These are phyloP conservation scores for Boletus rufocinnamomeus DNA, from an alignment of 768 basidiomycete genomes.

Conservation along the genomic window DNA sequence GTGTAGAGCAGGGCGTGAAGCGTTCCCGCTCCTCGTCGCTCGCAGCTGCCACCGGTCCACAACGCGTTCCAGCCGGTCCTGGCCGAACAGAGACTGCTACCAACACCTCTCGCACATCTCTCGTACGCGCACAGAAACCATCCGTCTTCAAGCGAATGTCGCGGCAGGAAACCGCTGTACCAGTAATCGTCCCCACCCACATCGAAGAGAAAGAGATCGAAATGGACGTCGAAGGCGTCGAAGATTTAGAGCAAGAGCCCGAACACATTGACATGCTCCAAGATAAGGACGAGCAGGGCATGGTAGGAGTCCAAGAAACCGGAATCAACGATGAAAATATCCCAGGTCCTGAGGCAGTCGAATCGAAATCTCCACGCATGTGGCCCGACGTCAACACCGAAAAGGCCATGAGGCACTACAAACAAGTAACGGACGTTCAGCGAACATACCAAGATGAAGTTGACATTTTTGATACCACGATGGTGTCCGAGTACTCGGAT, in stretches of 20 bases:
- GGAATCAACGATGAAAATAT: constrained; percentile 51
- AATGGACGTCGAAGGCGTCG: constrained; percentile 52
- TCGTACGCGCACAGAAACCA: constrained; percentile 29
- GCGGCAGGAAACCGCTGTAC: constrained; percentile 43
- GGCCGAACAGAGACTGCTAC: constrained; percentile 48
- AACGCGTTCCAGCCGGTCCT: constrained; percentile 70
- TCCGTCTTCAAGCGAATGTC: constrained; percentile 45
- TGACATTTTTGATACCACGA: constrained; percentile 75
- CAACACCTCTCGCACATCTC: constrained; percentile 40
- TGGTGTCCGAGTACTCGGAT: constrained; percentile 99
- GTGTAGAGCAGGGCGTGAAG: constrained; percentile 50
- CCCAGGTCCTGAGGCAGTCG: constrained; percentile 38
- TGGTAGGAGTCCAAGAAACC: constrained; percentile 51
- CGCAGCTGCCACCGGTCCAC: constrained; percentile 58
- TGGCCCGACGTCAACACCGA: constrained; percentile 79
- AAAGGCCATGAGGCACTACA: constrained; percentile 55
- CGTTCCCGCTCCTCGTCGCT: constrained; percentile 69
- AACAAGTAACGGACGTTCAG: constrained; percentile 67
- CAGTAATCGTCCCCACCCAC: constrained; percentile 42
- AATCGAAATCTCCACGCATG: constrained; percentile 48
- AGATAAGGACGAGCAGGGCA: constrained; percentile 63
- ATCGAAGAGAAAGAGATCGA: constrained; percentile 53
- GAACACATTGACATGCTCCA: constrained; percentile 42
- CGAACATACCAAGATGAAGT: constrained; percentile 66
- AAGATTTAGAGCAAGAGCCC: constrained; percentile 40